A percentile compares a stretch with the other conserved stretches of the same genome.
Conservation (phyloP, 768 basidiomycete genomes). For the Boletus subcaerulescens region DNA sequence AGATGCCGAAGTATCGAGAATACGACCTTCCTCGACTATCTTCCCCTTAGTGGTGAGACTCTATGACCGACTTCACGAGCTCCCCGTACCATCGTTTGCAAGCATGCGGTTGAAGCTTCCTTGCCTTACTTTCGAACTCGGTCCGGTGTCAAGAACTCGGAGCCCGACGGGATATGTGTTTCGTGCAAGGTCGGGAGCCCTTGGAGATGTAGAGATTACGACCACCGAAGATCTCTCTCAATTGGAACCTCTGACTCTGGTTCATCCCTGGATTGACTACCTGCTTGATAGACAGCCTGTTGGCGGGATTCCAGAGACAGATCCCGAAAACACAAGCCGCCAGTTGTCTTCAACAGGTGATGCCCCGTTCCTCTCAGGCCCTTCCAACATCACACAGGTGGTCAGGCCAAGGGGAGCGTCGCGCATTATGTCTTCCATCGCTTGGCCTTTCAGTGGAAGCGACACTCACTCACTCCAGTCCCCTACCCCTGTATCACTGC, state of each 20-base stretch:
- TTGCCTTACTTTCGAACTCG: not conserved
- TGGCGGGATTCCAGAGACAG: not conserved
- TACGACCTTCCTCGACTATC: not conserved
- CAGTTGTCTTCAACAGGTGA: not conserved
- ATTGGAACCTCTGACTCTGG: not conserved
- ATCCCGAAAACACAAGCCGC: not conserved
- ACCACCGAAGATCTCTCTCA: conserved; percentile 4
- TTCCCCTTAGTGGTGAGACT: not conserved
- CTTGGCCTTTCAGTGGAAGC: not conserved
- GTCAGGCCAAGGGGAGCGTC: not conserved
- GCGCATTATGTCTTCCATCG: not conserved
- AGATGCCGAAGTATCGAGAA: not conserved
- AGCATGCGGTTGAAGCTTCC: not conserved
- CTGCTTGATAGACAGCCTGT: conserved; percentile 3
- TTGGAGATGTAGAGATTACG: conserved; percentile 2
- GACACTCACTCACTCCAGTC: not conserved
- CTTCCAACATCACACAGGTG: not conserved
- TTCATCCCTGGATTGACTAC: conserved; percentile 6
- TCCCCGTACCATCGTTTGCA: not conserved
- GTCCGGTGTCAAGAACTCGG: not conserved
- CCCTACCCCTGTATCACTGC: not conserved
- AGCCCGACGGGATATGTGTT: not conserved
- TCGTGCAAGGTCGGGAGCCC: not conserved
- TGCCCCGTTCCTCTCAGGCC: too few species aligned
- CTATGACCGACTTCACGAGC: not conserved